Evolutionary conservation across 305 asterid genomes (phyloP).

Genomic region (Fraxinus ornus): DNA sequence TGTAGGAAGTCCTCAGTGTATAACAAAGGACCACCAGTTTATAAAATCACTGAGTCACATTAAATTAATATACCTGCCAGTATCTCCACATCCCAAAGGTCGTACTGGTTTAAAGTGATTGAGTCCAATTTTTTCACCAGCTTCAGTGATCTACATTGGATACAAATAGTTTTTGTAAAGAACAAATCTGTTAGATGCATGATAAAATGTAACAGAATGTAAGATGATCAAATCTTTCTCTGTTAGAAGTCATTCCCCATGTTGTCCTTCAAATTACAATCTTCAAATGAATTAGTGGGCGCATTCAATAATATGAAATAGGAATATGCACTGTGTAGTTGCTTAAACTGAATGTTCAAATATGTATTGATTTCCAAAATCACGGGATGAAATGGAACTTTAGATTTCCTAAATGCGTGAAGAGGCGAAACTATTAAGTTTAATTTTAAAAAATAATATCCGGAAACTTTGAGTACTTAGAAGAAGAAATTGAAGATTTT

Average conservation of each 20-base stretch:
- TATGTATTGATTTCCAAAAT: not conserved
- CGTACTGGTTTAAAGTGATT: conserved; percentile 85
- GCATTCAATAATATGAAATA: not conserved
- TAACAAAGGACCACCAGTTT: not conserved
- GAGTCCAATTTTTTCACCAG: conserved; percentile 78
- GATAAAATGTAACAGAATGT: not conserved
- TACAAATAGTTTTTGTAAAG: conserved; percentile 10
- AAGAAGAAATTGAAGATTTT: not conserved
- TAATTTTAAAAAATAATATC: not conserved
- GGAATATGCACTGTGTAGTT: not conserved
- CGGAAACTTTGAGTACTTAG: not conserved
- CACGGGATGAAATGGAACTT: not conserved
- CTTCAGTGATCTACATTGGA: conserved; percentile 57
- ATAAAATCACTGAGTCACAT: conserved; percentile 1
- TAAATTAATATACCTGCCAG: conserved; percentile 70
- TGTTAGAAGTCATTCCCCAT: not conserved
- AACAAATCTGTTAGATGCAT: conserved; percentile 16
- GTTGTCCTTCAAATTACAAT: not conserved
- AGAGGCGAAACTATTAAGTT: not conserved
- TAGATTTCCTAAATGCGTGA: not conserved
- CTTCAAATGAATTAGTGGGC: not conserved
- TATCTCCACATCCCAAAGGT: conserved; percentile 98
- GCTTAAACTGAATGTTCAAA: not conserved
- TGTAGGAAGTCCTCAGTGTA: not conserved
- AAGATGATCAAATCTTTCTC: not conserved